phyloP scores from a whole-genome alignment of 1,284 basidiomycete species.

The Dichomitus squalens region DNA sequence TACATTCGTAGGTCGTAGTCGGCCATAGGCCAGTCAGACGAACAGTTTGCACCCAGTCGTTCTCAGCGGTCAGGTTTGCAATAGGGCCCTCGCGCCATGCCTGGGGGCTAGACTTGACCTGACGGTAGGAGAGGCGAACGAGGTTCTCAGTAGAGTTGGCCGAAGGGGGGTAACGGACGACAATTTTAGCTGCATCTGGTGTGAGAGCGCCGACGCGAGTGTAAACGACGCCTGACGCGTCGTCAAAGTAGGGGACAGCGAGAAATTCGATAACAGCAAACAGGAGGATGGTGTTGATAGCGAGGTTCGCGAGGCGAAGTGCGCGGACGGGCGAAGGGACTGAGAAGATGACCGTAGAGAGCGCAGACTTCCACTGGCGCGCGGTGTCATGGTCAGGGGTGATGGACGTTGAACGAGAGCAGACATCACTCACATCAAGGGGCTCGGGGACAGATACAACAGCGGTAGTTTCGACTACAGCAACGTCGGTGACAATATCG shows the following conservation, averaged over 20 bases:
- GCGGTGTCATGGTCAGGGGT: not conserved
- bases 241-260: conserved; percentile 52
- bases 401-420: not conserved
- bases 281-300: conserved; percentile 55
- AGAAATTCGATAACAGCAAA: conserved; percentile 54
- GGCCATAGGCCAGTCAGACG: conserved; percentile 67
- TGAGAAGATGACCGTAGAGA: conserved; percentile 42
- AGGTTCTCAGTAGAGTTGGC: conserved; percentile 34
- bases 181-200: conserved; percentile 62
- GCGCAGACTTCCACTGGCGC: conserved; percentile 20
- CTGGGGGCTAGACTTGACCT: conserved; percentile 29
- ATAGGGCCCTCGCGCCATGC: conserved; percentile 58
- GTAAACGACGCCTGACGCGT: conserved; percentile 58
- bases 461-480: conserved; percentile 10
- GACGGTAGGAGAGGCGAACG: conserved; percentile 52
- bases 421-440: conserved; percentile 8
- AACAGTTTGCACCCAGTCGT: conserved; percentile 70
- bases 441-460: conserved; percentile 11
- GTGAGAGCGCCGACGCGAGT: conserved; percentile 71
- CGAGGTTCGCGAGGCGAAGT: conserved; percentile 42
- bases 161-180: conserved; percentile 55
- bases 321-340: conserved; percentile 44
- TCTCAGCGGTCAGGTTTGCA: conserved; percentile 44
- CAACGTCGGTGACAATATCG: conserved; percentile 14
- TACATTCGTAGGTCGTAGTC: conserved; percentile 74